Evolutionary conservation across 2,329 filamentous ascomycete genomes (phyloP).

Genomic region (Aspergillus uvarum): DNA sequence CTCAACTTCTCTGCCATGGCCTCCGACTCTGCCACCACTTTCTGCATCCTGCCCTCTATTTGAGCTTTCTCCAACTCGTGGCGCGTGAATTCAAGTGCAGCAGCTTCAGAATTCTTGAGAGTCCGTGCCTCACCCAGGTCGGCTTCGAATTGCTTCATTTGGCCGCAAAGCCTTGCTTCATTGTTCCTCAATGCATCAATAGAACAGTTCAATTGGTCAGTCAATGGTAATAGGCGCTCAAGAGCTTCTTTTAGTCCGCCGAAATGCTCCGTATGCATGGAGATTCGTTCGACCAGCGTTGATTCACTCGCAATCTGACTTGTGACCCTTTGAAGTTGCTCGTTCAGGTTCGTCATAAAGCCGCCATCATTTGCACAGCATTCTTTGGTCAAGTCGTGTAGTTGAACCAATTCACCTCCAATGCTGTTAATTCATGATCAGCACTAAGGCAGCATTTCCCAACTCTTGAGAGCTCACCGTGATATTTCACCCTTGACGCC

Average conservation of each 20-base stretch:
- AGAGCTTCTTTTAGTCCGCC: conserved; percentile 22
- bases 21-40: conserved; percentile 18
- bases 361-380: conserved; percentile 12
- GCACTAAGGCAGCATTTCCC: background rate
- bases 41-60: conserved; percentile 28
- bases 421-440: background rate
- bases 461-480: conserved; percentile 22
- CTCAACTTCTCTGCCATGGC: conserved; percentile 17
- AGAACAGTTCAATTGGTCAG: conserved; percentile 20
- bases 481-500: conserved; percentile 18
- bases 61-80: conserved; percentile 25
- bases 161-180: conserved; percentile 27
- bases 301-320: conserved; percentile 19
- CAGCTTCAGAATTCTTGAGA: conserved; percentile 17
- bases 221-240: conserved; percentile 15
- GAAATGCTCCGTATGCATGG: conserved; percentile 19
- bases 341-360: conserved; percentile 17
- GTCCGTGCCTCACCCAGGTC: conserved; percentile 22
- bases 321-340: conserved; percentile 24
- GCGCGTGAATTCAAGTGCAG: conserved; percentile 26
- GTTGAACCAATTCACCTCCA: background rate
- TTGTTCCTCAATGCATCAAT: conserved; percentile 25
- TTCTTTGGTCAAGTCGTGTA: background rate
- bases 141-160: conserved; percentile 25
- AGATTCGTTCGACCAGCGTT: conserved; percentile 24